These are phyloP conservation scores for Tulasnella sp. DNA, from an alignment of 768 basidiomycete species.

Conservation along the genomic window DNA sequence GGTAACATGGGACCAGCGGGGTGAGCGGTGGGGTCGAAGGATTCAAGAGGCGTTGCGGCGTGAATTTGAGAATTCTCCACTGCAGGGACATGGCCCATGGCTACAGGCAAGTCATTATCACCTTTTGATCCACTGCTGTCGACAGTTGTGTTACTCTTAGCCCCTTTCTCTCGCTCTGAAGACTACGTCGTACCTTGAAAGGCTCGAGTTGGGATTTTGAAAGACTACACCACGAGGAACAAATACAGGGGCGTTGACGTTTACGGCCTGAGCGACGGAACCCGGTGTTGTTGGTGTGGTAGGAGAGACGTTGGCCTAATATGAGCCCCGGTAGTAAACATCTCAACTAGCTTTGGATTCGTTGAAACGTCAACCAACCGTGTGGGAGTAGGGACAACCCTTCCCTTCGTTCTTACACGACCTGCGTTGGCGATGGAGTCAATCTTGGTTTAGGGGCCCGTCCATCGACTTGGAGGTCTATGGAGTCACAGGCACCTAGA, in stretches of 20 bases:
- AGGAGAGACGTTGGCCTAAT: neutral
- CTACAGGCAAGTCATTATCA: neutral
- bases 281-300: neutral
- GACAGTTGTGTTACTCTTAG: neutral
- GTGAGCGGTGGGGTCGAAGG: neutral
- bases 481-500: constrained; percentile 25
- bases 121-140: neutral
- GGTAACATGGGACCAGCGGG: neutral
- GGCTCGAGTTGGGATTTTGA: constrained; percentile 32
- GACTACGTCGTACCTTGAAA: neutral
- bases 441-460: neutral
- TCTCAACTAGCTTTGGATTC: too few species aligned
- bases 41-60: neutral
- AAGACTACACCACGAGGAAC: constrained; percentile 55
- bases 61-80: neutral
- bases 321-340: neutral
- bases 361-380: constrained; percentile 48
- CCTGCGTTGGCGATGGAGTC: constrained; percentile 42
- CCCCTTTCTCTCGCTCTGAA: neutral
- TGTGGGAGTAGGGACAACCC: constrained; percentile 81
- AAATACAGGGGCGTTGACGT: constrained; percentile 77
- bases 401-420: constrained; percentile 83
- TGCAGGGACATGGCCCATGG: neutral
- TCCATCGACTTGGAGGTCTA: neutral
- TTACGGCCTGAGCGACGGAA: constrained; percentile 20